These are phyloP conservation scores for Nicotiana paniculata DNA, from an alignment of 257 asterid genomes.

Conservation along the genomic window DNA sequence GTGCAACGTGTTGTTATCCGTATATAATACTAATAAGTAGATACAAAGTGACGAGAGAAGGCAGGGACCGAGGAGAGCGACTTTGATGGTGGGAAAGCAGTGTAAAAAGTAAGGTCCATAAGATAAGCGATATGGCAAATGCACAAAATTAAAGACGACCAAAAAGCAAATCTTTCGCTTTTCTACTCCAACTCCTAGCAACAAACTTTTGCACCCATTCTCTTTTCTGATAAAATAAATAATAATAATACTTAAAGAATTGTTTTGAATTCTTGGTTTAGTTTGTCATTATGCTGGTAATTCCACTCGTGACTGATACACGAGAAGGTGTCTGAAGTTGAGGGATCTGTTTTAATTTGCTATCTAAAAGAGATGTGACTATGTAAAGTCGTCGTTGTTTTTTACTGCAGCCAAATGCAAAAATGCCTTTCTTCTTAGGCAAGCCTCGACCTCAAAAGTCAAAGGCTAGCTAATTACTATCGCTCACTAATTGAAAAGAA, in stretches of 20 bases:
- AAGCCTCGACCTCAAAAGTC: background rate
- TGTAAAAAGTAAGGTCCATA: background rate
- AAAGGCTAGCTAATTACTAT: background rate
- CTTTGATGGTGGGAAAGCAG: background rate
- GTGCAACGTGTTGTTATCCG: too few species aligned
- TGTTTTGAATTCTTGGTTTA: background rate
- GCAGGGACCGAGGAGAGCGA: background rate
- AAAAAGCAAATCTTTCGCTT: background rate
- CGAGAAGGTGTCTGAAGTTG: background rate
- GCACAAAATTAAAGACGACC: background rate
- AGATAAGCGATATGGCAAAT: background rate
- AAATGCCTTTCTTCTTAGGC: background rate
- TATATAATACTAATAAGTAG: too few species aligned
- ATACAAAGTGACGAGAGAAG: too few species aligned
- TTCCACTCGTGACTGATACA: background rate
- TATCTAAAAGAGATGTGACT: background rate
- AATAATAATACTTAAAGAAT: too few species aligned
- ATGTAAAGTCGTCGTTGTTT: background rate
- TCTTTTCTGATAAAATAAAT: background rate
- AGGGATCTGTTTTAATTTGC: background rate
- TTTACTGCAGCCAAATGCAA: background rate
- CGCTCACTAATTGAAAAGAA: too few species aligned
- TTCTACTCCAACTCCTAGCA: background rate
- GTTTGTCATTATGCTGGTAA: background rate
- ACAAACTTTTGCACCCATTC: background rate